Conservation (phyloP, 2,329 filamentous ascomycete genomes). For the Phialocephala sp. region DNA sequence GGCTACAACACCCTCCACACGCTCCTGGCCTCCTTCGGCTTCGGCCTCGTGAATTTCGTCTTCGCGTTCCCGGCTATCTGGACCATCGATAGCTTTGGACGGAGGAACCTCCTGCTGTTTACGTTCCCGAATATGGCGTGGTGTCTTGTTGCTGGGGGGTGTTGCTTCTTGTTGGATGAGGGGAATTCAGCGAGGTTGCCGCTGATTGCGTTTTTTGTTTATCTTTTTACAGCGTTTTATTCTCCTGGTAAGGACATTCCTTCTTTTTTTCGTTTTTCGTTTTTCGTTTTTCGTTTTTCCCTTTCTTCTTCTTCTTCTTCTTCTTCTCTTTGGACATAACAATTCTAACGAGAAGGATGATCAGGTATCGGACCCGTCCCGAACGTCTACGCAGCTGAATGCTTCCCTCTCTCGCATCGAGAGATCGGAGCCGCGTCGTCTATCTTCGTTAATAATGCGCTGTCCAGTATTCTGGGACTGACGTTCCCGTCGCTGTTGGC, state of each 20-base stretch:
- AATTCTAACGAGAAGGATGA: too few relatives aligned
- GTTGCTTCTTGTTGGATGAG: conserved; percentile 49
- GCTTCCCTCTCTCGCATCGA: conserved; percentile 60
- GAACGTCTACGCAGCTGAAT: conserved; percentile 59
- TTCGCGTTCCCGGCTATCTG: conserved; percentile 12
- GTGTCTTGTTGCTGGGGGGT: conserved; percentile 62
- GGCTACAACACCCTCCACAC: conserved; percentile 1
- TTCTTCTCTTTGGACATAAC: too few relatives aligned
- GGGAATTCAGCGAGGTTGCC: conserved; percentile 49
- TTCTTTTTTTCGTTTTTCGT: background rate
- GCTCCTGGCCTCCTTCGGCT: conserved; percentile 2
- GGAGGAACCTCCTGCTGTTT: conserved; percentile 62
- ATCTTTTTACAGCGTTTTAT: conserved; percentile 67
- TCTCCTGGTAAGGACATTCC: conserved; percentile 54
- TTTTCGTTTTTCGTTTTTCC: background rate
- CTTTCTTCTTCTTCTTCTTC: too few relatives aligned
- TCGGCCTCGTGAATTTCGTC: conserved; percentile 5
- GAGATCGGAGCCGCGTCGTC: conserved; percentile 57
- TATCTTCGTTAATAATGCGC: conserved; percentile 53
- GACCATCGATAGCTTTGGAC: conserved; percentile 9
- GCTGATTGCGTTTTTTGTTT: conserved; percentile 64
- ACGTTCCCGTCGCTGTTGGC: conserved; percentile 5
- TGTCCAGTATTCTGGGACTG: background rate
- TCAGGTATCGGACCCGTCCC: conserved; percentile 51
- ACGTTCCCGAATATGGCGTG: conserved; percentile 70